Percentiles rank a stretch among this genome's conserved stretches.
Conservation (phyloP, 768 basidiomycete species). For the Tulasnella sp. region DNA sequence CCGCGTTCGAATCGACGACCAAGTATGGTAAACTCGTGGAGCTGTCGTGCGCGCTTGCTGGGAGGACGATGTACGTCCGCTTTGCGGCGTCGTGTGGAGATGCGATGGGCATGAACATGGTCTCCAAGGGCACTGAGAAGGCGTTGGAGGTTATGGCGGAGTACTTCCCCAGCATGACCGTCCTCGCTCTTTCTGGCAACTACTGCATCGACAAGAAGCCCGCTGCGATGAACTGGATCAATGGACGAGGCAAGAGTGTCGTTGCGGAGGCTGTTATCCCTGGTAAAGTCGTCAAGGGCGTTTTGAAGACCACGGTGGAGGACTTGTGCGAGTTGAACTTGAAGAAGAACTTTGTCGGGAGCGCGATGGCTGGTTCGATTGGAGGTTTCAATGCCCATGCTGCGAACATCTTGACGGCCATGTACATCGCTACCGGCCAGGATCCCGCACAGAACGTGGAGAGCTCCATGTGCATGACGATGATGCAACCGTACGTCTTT, state of each 20-base stretch:
- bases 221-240: conserved; percentile 99
- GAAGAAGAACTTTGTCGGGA: conserved; percentile 97
- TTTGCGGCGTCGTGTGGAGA: conserved; percentile 95
- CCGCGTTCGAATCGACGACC: conserved; percentile 90
- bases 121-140: conserved; percentile 95
- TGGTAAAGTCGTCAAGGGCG: conserved; percentile 77
- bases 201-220: conserved; percentile 99
- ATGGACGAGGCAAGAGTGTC: conserved; percentile 95
- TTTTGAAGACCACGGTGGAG: conserved; percentile 95
- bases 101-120: conserved; percentile 99
- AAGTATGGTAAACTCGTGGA: conserved; percentile 82
- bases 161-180: conserved; percentile 85
- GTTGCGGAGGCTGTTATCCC: conserved; percentile 94
- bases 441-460: conserved; percentile 99
- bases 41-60: conserved; percentile 86
- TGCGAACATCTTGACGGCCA: conserved; percentile 91
- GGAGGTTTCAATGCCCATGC: conserved; percentile 99
- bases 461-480: conserved; percentile 95
- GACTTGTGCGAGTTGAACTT: conserved; percentile 84
- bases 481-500: conserved; percentile 90
- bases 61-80: conserved; percentile 86
- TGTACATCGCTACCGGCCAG: conserved; percentile 95
- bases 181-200: conserved; percentile 90
- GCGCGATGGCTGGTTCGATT: conserved; percentile 94
- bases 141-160: conserved; percentile 74